These are phyloP conservation scores for Kwoniella heveanensis DNA, from an alignment of 768 basidiomycete species.

Conservation along the genomic window DNA sequence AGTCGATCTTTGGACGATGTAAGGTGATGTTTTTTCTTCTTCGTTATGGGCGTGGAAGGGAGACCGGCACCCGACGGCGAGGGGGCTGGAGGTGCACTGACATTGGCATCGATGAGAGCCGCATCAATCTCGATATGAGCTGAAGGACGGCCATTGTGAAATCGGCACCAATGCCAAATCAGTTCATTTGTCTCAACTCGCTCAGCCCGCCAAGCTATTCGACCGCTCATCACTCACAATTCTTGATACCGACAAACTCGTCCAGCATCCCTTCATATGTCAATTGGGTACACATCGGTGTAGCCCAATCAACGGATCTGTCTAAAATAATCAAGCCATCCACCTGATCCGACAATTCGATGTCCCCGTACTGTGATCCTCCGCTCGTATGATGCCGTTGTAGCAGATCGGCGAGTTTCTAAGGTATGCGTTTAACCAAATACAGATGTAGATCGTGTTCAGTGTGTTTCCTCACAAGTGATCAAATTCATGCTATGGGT, in stretches of 20 bases:
- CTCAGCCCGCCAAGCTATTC: neutral
- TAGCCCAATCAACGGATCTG: slow-evolving; percentile 89
- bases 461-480: too few species aligned
- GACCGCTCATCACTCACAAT: slow-evolving; percentile 65
- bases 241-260: slow-evolving; percentile 84
- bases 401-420: slow-evolving; percentile 78
- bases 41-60: slow-evolving; percentile 57
- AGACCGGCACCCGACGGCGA: slow-evolving; percentile 30
- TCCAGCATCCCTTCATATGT: slow-evolving; percentile 97
- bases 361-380: slow-evolving; percentile 35
- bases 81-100: slow-evolving; percentile 21
- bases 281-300: slow-evolving; percentile 89
- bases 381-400: slow-evolving; percentile 59
- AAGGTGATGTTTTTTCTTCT: slow-evolving; percentile 85
- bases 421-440: neutral
- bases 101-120: slow-evolving; percentile 46
- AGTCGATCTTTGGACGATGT: slow-evolving; percentile 77
- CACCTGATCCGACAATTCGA: slow-evolving; percentile 58
- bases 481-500: too few species aligned
- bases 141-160: slow-evolving; percentile 22
- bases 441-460: neutral
- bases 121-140: slow-evolving; percentile 59
- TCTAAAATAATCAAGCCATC: slow-evolving; percentile 89
- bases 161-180: neutral
- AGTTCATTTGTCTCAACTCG: too few species aligned